A percentile compares a stretch with the other conserved stretches of the same genome.
phyloP scores from a whole-genome alignment of 2,329 filamentous ascomycete species.

The Diaporthe helianthi region DNA sequence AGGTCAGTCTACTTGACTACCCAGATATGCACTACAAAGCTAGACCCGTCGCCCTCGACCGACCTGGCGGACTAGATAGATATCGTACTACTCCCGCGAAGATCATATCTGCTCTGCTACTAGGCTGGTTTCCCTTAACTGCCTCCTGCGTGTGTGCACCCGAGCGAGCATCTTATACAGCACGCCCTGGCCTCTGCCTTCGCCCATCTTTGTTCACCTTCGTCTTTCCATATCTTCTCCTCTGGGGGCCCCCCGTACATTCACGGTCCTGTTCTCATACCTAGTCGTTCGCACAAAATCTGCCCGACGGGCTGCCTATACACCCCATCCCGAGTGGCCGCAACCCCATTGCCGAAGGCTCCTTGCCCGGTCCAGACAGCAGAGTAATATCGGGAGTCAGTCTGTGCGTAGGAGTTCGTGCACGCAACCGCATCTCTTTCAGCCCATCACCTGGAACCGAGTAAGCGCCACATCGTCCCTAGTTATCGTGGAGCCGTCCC shows the following conservation, averaged over 20 bases:
- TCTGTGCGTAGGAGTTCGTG: conserved; percentile 27
- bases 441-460: conserved; percentile 22
- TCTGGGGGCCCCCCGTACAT: no score
- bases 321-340: conserved; percentile 1
- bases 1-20: background rate
- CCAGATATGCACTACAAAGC: conserved; percentile 18
- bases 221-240: conserved; percentile 7
- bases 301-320: background rate
- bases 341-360: conserved; percentile 14
- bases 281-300: background rate
- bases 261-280: background rate
- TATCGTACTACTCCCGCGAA: background rate
- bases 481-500: conserved; percentile 21
- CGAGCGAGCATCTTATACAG: conserved; percentile 6
- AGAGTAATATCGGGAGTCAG: conserved; percentile 15
- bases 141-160: no score
- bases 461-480: conserved; percentile 26
- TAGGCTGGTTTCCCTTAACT: background rate
- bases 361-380: conserved; percentile 3
- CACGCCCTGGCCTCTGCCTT: conserved; percentile 1
- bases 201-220: conserved; percentile 4
- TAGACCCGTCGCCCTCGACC: conserved; percentile 12
- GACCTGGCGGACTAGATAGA: conserved; percentile 15
- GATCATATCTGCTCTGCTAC: conserved; percentile 7
- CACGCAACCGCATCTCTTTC: conserved; percentile 14